Conservation (phyloP, 1,284 basidiomycete genomes). For the Schizophyllum commune region DNA sequence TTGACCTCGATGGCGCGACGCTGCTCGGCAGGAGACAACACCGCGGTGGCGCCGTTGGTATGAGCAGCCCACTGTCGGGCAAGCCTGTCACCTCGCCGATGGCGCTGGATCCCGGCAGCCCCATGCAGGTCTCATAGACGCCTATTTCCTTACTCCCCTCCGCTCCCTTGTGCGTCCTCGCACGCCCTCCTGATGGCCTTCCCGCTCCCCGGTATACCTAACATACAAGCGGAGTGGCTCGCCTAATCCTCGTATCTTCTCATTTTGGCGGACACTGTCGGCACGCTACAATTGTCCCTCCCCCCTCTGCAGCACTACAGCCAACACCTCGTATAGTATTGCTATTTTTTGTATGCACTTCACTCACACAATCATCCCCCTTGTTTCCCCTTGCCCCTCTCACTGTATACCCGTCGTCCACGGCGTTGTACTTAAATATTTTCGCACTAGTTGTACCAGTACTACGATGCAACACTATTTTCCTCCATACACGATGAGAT, state of each 20-base stretch:
- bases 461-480: neutral
- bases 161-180: neutral
- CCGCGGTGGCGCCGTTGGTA: constrained; percentile 21
- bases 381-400: neutral
- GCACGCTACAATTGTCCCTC: neutral
- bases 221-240: neutral
- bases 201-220: neutral
- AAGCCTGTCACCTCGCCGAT: constrained; percentile 7
- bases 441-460: neutral
- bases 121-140: neutral
- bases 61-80: constrained; percentile 32
- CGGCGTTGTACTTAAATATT: neutral
- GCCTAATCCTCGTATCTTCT: neutral
- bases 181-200: neutral
- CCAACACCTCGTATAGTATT: neutral
- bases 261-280: neutral
- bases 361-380: neutral
- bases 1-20: constrained; percentile 80
- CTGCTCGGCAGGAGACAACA: constrained; percentile 68
- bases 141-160: neutral
- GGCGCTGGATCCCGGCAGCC: neutral
- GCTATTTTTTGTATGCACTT: neutral
- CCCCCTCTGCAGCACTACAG: neutral
- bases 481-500: neutral
- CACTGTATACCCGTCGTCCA: neutral